These are phyloP conservation scores for Leptodermis oblonga DNA, from an alignment of 257 asterid genomes.

Conservation along the genomic window DNA sequence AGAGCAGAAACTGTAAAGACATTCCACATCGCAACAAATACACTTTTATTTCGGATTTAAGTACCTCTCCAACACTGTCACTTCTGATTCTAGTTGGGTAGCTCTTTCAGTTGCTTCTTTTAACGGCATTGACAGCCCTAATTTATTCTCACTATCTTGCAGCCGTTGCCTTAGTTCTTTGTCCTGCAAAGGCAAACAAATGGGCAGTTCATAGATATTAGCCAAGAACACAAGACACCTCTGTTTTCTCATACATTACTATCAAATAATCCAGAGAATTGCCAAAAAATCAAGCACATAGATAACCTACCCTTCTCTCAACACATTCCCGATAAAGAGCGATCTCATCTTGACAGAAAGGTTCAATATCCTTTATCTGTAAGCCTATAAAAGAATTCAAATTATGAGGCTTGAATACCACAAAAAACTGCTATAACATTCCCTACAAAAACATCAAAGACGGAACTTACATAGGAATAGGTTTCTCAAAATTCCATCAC, in stretches of 20 bases:
- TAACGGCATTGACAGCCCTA: constrained; percentile 86
- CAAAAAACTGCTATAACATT: constrained; percentile 1
- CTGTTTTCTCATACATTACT: background rate
- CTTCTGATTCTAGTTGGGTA: constrained; percentile 72
- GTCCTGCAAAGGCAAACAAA: constrained; percentile 63
- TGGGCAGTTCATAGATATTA: background rate
- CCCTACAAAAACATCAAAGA: constrained; percentile 1
- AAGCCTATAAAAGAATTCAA: constrained; percentile 31
- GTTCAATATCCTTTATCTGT: constrained; percentile 92
- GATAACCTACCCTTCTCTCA: constrained; percentile 41
- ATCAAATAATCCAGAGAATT: background rate
- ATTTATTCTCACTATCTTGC: constrained; percentile 80
- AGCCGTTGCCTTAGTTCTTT: constrained; percentile 71
- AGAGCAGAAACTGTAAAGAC: too few relatives aligned
- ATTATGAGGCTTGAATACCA: background rate
- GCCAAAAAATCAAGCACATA: constrained; percentile 6
- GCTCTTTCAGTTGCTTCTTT: constrained; percentile 73
- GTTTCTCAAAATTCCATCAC: constrained; percentile 90
- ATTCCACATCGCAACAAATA: background rate
- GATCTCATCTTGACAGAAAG: constrained; percentile 56
- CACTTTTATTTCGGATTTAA: background rate
- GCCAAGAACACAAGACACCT: background rate
- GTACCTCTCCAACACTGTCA: constrained; percentile 79
- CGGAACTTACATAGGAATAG: constrained; percentile 62
- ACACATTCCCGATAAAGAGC: constrained; percentile 41